Evolutionary conservation across 2,329 filamentous ascomycete species (phyloP), one percentile per base, ranked within the genome.

Genomic region (Fusarium kyushuense): DNA sequence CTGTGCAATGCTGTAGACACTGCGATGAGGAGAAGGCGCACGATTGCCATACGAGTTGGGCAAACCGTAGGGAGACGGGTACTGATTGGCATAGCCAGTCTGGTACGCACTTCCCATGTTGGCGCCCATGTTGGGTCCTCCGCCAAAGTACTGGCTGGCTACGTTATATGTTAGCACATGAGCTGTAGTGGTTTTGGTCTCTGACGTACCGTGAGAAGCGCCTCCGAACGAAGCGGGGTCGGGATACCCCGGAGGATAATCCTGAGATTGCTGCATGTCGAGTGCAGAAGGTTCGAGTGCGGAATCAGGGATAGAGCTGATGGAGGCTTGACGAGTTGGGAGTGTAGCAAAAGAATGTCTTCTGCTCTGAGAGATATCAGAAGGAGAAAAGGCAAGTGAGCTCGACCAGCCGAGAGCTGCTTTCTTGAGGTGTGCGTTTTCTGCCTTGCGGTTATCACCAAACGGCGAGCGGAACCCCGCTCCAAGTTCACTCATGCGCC

Each of bases 281-380:
- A 81, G 78, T 17, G 78, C 74, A 4, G 78, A 78, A 12, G 78
- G 75, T 19, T 89, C 86, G 23, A 87, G 79, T 12, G 80, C 78
- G 47, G 82, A 77, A 70, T 90, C 88, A 48, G 83, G 83, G 53
- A 88, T 80, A 29, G 88, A 90, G 71, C 86, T 86, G 67, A 90
- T 86, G 4, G 88, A 90, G 3, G 84, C 86, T 69, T 90, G 88
- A 16, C 89, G 84, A 27, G 87, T 89, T 29, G 86, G 88, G 73
- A 90, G 84, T 72, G 89, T 89, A 52, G 89, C 92, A 75, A 96
- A 93, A 2, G 92, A 95, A 77, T 95, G 92, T 29, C 92, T 88
- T 61, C 92, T 87, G 72, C 91, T 93, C 73, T 94, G 91, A 14
- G 90, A 87, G 30, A 88, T 82, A 63, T 92, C 90, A 6, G 82